A percentile compares a stretch with the other conserved stretches of the same genome.
These are phyloP conservation scores for Fusarium papillatum DNA, from an alignment of 2,329 filamentous ascomycete genomes.

Conservation along the genomic window DNA sequence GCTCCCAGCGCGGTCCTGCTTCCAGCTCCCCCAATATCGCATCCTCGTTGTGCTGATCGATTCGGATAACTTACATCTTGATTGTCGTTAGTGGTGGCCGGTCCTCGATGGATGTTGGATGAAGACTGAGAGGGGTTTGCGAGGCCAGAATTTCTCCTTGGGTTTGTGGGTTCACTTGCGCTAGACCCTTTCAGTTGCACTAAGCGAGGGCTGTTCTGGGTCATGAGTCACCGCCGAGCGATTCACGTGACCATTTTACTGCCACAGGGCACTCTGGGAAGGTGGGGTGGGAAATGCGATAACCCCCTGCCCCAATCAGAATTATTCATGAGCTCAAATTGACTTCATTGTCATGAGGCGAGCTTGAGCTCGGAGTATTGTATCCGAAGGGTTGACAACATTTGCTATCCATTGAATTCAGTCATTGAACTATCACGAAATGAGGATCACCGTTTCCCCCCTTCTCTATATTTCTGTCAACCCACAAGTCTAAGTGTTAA, in stretches of 20 bases:
- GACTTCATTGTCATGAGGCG: slow-evolving; percentile 2
- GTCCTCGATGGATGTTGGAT: slow-evolving; percentile 55
- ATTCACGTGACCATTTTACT: slow-evolving; percentile 40
- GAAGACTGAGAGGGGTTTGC: slow-evolving; percentile 56
- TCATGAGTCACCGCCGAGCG: slow-evolving; percentile 41
- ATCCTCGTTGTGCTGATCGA: slow-evolving; percentile 31
- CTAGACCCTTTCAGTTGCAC: slow-evolving; percentile 46
- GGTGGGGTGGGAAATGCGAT: background rate
- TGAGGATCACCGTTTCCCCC: background rate
- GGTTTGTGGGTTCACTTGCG: slow-evolving; percentile 60
- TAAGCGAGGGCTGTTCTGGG: slow-evolving; percentile 57
- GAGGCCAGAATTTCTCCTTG: slow-evolving; percentile 56
- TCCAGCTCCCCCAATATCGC: slow-evolving; percentile 26
- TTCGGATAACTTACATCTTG: slow-evolving; percentile 58
- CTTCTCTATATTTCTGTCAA: background rate
- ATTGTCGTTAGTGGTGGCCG: slow-evolving; percentile 57
- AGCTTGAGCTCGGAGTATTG: slow-evolving; percentile 5
- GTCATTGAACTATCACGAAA: background rate
- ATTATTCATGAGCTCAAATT: slow-evolving; percentile 2
- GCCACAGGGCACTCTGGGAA: slow-evolving; percentile 9
- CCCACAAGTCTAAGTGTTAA: background rate
- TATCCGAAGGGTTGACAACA: background rate
- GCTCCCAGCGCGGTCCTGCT: slow-evolving; percentile 27
- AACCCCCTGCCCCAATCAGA: slow-evolving; percentile 7
- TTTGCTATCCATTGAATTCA: background rate